Evolutionary conservation across 768 basidiomycete species (phyloP).

Genomic region (Lactarius evosmus): DNA sequence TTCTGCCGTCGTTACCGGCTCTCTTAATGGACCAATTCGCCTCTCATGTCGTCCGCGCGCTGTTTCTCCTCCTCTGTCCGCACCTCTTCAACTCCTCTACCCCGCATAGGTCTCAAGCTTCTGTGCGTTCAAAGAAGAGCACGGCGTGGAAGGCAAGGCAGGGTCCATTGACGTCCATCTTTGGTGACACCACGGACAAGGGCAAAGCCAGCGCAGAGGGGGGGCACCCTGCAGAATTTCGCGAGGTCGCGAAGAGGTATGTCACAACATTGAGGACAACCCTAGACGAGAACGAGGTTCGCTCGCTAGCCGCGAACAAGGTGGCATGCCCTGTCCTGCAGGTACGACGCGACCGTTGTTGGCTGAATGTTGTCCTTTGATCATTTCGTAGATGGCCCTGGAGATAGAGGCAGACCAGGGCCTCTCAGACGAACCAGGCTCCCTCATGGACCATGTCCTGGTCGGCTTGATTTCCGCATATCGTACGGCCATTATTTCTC

Average conservation of each 20-base stretch:
- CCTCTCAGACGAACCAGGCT: constrained; percentile 55
- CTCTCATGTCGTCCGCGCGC: constrained; percentile 82
- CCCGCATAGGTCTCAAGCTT: constrained; percentile 36
- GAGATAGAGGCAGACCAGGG: constrained; percentile 75
- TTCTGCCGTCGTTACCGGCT: constrained; percentile 56
- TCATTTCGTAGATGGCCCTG: constrained; percentile 59
- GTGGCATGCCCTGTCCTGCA: constrained; percentile 76
- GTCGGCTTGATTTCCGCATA: constrained; percentile 68
- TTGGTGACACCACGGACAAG: constrained; percentile 44
- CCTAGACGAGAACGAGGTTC: constrained; percentile 66
- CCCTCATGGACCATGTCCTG: constrained; percentile 78
- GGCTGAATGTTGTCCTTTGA: constrained; percentile 16
- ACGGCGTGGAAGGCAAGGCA: constrained; percentile 78
- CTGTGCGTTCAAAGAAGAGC: constrained; percentile 81
- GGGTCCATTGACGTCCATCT: constrained; percentile 77
- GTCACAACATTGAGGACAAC: constrained; percentile 51
- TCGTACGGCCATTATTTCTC: constrained; percentile 43
- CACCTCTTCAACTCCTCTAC: constrained; percentile 42
- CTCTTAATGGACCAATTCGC: constrained; percentile 85
- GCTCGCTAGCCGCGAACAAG: constrained; percentile 71
- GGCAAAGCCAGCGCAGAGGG: constrained; percentile 29
- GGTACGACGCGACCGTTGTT: constrained; percentile 39
- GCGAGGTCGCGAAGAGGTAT: constrained; percentile 41
- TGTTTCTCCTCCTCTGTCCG: constrained; percentile 77
- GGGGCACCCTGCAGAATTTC: constrained; percentile 45